These are phyloP conservation scores for Hirschfeldia incana DNA, from an alignment of 345 rosid species.

Conservation along the genomic window DNA sequence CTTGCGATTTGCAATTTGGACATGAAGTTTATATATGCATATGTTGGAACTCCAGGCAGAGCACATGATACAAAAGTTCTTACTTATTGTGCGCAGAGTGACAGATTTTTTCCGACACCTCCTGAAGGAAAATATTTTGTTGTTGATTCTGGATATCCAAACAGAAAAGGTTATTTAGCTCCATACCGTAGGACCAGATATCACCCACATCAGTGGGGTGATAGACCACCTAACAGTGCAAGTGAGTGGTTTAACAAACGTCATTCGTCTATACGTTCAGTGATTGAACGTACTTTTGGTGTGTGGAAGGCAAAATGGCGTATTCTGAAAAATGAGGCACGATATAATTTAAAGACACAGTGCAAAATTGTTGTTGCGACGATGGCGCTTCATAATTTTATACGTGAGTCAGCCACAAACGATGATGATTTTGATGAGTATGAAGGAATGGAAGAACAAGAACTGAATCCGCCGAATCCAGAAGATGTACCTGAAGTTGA, in stretches of 20 bases:
- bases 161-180: too few species aligned
- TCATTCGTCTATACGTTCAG: neutral
- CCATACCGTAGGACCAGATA: neutral
- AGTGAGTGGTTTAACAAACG: neutral
- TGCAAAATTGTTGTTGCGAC: neutral
- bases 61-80: constrained; percentile 16
- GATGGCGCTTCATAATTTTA: neutral
- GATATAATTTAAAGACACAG: neutral
- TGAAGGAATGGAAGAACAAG: neutral
- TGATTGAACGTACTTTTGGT: constrained; percentile 1
- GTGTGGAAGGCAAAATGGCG: constrained; percentile 7
- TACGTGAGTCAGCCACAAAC: neutral
- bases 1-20: constrained; percentile 12
- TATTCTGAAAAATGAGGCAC: neutral
- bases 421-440: neutral
- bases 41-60: neutral
- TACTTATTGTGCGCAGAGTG: neutral
- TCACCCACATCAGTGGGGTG: constrained; percentile 1
- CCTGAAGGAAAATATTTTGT: too few species aligned
- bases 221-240: neutral
- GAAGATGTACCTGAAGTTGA: neutral
- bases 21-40: constrained; percentile 1
- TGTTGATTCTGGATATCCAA: too few species aligned
- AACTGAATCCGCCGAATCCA: neutral
- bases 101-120: neutral